Conservation (phyloP, 2,329 filamentous ascomycete genomes). For the Sclerotinia subarctica region DNA sequence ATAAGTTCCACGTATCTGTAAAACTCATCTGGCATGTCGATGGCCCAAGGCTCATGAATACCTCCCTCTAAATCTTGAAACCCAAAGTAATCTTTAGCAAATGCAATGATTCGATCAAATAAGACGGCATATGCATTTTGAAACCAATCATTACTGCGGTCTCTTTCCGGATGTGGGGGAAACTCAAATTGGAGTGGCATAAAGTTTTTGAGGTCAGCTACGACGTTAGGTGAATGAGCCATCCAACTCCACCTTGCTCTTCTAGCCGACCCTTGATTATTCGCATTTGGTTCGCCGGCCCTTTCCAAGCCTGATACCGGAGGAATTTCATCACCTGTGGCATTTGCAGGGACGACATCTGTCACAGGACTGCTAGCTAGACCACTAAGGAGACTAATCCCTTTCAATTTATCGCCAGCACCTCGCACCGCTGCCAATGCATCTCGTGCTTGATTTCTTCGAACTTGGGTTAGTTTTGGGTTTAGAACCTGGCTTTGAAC, state of each 20-base stretch:
- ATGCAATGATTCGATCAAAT: conserved; percentile 17
- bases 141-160: conserved; percentile 30
- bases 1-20: conserved; percentile 27
- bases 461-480: not conserved
- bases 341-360: not conserved
- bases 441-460: conserved; percentile 6
- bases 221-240: not conserved
- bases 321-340: not conserved
- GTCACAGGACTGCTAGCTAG: not conserved
- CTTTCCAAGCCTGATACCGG: not conserved
- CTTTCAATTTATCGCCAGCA: not conserved
- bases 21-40: conserved; percentile 27
- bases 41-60: conserved; percentile 25
- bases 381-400: not conserved
- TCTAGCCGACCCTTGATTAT: not conserved
- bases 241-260: not conserved
- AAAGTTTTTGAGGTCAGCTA: conserved; percentile 18
- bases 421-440: not conserved
- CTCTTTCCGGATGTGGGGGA: conserved; percentile 23
- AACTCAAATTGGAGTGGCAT: conserved; percentile 24
- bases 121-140: conserved; percentile 24
- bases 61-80: conserved; percentile 22
- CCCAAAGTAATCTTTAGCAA: conserved; percentile 24
- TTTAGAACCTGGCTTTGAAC: not conserved
- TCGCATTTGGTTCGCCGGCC: not conserved